Conservation (phyloP, 345 rosid genomes). For the Excoecaria cochinchinensis region DNA sequence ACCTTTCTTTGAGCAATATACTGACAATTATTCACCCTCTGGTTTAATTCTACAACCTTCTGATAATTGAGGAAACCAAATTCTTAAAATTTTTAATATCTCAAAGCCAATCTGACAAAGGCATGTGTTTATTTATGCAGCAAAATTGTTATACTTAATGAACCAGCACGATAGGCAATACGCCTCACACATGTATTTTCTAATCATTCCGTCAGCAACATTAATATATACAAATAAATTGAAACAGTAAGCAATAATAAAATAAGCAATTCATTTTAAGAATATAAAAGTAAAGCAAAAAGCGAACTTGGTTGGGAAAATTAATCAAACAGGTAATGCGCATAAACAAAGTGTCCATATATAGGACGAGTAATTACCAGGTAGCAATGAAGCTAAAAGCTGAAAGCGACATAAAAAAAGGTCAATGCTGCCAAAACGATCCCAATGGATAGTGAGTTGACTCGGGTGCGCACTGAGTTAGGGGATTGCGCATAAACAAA, state of each 20-base stretch:
- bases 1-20: constrained; percentile 5
- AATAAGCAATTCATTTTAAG: background rate
- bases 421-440: too few relatives aligned
- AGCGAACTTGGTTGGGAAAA: constrained; percentile 21
- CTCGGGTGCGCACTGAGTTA: background rate
- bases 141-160: background rate
- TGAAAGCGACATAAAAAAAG: too few relatives aligned
- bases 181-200: background rate
- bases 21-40: constrained; percentile 9
- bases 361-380: background rate
- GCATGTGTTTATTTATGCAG: constrained; percentile 4
- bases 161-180: background rate
- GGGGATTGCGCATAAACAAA: background rate
- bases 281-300: constrained; percentile 1
- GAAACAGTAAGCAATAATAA: background rate
- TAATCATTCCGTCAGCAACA: constrained; percentile 17
- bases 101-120: constrained; percentile 12
- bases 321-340: constrained; percentile 24
- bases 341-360: background rate
- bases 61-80: background rate
- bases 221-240: background rate
- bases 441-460: background rate
- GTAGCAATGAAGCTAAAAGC: too few relatives aligned
- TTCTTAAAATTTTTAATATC: background rate
- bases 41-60: background rate